Base-by-base conservation (phyloP, 805 yeast genomes). In the Maudiozyma barnettii region DNA sequence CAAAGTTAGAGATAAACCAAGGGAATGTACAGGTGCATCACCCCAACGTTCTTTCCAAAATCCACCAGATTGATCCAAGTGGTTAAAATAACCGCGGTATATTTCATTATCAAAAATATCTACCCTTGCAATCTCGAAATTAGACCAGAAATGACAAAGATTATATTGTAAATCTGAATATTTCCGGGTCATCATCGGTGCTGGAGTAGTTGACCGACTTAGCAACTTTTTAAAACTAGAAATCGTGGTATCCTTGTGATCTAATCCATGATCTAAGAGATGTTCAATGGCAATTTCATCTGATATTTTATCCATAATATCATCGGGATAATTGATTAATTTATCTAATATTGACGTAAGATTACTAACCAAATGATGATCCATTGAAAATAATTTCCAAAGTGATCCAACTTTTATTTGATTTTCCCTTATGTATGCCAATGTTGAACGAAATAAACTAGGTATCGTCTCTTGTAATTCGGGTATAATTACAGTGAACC, bases 31-130 rank as follows among this genome's bases (percentile, higher is more conserved):
- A 0, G 97, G 96, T 0, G 97, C 96, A 71, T 91, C 98, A 1
- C 98, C 98, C 98, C 98, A 91, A 58, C 99, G 70, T 63, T 93
- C 96, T 46, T 76, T 74, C 74, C 81, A 89, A 60, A 91, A 90
- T 0, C 98, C 97, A 10, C 90, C 87, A 4, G 79, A 68, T 7
- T 64, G 44, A 47, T 93, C 97, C 43, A 91, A 65, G 54, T 71
- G 76, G 37, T 79, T 67, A 63, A 86, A 87, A 62, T 81, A 90
- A 22, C 71, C 71, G 44, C 78, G 73, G 65, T 91, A 93, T 19
- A 72, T 62, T 5, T 76, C 73, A 20, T 84, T 78, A 39, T 75
- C 71, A 71, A 87, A 90, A 18, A 90, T 63, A 55, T 82, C 89
- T 1, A 89, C 76, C 45, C 85, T 70, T 4, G 96, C 96, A 55